Evolutionary conservation across 331 rosid genomes (phyloP).

Genomic region (Telfairia occidentalis): DNA sequence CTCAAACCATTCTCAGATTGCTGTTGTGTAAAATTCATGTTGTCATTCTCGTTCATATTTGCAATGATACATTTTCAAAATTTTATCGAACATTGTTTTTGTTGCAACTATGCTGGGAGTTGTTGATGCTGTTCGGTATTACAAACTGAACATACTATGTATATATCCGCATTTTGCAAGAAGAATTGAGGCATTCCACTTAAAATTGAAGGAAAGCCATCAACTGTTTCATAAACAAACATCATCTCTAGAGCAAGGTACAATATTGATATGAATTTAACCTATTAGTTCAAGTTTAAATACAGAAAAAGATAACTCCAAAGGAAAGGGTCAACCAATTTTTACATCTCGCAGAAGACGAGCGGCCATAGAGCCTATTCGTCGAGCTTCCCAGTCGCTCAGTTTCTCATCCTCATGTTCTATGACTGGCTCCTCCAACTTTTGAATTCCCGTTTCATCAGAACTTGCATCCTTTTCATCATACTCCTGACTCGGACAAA

Average conservation of each 20-base stretch:
- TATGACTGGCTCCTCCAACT: constrained; percentile 19
- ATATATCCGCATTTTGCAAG: neutral
- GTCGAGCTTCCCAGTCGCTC: constrained; percentile 76
- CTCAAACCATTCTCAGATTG: constrained; percentile 18
- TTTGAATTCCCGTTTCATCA: constrained; percentile 13
- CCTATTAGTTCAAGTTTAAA: neutral
- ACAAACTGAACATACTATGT: neutral
- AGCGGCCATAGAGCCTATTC: constrained; percentile 82
- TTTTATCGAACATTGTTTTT: neutral
- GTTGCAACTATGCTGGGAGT: neutral
- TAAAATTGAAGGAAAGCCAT: neutral
- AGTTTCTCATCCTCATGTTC: constrained; percentile 27
- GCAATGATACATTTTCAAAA: neutral
- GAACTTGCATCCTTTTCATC: constrained; percentile 24
- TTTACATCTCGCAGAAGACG: constrained; percentile 64
- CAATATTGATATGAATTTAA: neutral
- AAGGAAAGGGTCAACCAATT: constrained; percentile 25
- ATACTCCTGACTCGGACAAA: constrained; percentile 17
- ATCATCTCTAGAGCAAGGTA: neutral
- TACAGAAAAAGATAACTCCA: neutral
- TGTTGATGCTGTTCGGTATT: neutral
- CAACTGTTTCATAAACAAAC: neutral
- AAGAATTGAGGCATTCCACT: neutral
- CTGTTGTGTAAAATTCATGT: neutral
- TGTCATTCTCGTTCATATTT: neutral